These are phyloP conservation scores for Podospora comata DNA, from an alignment of 495 filamentous ascomycete genomes.

Conservation along the genomic window DNA sequence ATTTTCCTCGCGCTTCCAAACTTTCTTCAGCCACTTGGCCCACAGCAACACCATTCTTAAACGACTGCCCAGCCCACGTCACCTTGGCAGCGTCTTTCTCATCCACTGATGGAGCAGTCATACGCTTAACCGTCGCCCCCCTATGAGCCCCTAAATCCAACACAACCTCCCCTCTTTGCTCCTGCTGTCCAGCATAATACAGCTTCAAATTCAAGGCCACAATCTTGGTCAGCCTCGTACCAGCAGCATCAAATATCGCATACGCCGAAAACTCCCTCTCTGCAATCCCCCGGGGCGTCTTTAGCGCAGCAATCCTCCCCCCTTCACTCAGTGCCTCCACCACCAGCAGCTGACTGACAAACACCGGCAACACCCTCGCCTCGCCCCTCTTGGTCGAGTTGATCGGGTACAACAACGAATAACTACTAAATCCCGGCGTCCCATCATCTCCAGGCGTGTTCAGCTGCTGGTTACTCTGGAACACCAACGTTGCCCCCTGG, in stretches of 20 bases:
- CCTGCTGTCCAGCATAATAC: constrained; percentile 16
- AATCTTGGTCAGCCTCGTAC: constrained; percentile 9
- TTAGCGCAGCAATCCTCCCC: constrained; percentile 18
- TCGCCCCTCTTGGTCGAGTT: constrained; percentile 19
- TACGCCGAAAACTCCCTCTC: constrained; percentile 21
- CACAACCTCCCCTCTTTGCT: neutral
- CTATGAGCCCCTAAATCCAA: constrained; percentile 20
- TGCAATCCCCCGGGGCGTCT: constrained; percentile 10
- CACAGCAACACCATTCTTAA: constrained; percentile 18
- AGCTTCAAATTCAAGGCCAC: constrained; percentile 25
- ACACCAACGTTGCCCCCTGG: constrained; percentile 24
- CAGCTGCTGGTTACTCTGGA: constrained; percentile 26
- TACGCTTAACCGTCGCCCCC: constrained; percentile 22
- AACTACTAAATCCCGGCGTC: constrained; percentile 24
- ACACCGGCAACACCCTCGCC: constrained; percentile 24
- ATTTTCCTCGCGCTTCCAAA: constrained; percentile 7
- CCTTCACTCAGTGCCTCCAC: constrained; percentile 19
- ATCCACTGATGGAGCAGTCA: constrained; percentile 25
- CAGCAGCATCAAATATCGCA: constrained; percentile 11
- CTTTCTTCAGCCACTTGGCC: constrained; percentile 18
- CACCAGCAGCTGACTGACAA: constrained; percentile 25
- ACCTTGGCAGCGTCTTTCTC: constrained; percentile 25
- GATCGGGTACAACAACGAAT: constrained; percentile 23
- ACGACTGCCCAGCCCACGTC: constrained; percentile 28
- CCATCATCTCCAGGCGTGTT: constrained; percentile 28